Conservation (phyloP, 768 basidiomycete species). For the Mrakia gelida region DNA sequence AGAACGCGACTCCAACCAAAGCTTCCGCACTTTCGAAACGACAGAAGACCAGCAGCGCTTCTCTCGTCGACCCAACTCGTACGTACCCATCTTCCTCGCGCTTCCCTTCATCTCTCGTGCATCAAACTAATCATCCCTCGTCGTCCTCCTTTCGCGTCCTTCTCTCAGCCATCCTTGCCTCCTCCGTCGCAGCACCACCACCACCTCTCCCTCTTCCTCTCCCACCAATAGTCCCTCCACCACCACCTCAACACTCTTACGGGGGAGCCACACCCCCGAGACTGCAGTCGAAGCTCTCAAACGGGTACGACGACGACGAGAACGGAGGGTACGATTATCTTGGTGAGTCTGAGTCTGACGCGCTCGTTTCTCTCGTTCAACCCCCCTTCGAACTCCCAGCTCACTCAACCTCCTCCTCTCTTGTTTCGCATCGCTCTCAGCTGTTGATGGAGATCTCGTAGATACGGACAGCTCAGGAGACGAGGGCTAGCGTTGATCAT, state of each 20-base stretch:
- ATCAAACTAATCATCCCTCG: no score
- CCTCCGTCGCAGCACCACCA: background rate
- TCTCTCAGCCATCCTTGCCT: background rate
- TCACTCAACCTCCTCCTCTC: background rate
- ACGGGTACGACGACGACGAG: slow-evolving; percentile 2
- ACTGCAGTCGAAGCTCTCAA: background rate
- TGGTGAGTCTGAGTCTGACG: background rate
- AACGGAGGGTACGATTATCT: background rate
- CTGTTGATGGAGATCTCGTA: slow-evolving; percentile 8
- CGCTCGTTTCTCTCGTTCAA: background rate
- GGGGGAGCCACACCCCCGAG: background rate
- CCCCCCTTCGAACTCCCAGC: background rate
- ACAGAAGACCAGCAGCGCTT: background rate
- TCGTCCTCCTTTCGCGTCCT: no score
- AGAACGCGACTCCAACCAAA: slow-evolving; percentile 3
- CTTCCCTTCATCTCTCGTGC: background rate
- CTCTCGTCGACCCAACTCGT: background rate
- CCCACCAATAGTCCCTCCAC: background rate
- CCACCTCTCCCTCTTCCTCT: background rate
- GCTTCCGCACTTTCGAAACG: slow-evolving; percentile 4
- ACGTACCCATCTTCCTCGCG: background rate
- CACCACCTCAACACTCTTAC: background rate
- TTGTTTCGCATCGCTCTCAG: background rate
- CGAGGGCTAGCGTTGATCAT: background rate
- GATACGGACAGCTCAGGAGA: background rate